Evolutionary conservation across 345 rosid genomes (phyloP), one percentile per base, ranked within the genome.

Genomic region (Brassica juncea): DNA sequence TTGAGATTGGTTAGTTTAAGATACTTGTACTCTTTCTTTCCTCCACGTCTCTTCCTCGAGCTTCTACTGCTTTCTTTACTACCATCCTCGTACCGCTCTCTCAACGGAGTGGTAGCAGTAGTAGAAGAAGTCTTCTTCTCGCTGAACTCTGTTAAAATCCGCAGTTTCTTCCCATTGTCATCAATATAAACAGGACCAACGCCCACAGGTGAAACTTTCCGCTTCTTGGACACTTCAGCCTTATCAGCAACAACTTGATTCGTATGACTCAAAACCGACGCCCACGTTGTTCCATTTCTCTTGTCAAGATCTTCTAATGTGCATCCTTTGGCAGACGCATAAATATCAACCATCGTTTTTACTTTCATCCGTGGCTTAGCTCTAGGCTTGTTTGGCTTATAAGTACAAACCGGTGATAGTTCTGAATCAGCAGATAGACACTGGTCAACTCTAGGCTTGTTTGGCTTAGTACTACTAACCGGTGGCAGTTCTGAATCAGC

Each of bases 111-210:
- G 10, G 66, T 25, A 61, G 84, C 6, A n/a, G 21, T 52, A 52
- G 19, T 52, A 52, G 19, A 42, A 52, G 55, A 35, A 57, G 52
- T 80, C 57, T 59, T 63, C 57, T 85, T 75, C 62, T 75, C 74
- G 14, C 78, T 28, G 64, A 81, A 82, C 87, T 88, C 89, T 1
- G 97, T 89, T 85, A 95, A 85, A 78, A 93, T 91, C 79, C 98
- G 82, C 64, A 95, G 66, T 54, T 95, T 95, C 57, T 92, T 6
- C 98, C 99, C 99, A 77, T 79, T 88, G 54, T 85, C 91, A 86
- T 95, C 99, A 69, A 95, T 84, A 82, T 95, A 95, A 71, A 95
- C 99, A 14, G 97, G 89, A 74, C 98, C 98, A 67, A 81, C 81
- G 5, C 77, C 74, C 73, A 86, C 94, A 70, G 70, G 80, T 1